Evolutionary conservation across 1,284 basidiomycete genomes (phyloP), one percentile per base, ranked within the genome.

Genomic region (Fomitiporia mediterranea): DNA sequence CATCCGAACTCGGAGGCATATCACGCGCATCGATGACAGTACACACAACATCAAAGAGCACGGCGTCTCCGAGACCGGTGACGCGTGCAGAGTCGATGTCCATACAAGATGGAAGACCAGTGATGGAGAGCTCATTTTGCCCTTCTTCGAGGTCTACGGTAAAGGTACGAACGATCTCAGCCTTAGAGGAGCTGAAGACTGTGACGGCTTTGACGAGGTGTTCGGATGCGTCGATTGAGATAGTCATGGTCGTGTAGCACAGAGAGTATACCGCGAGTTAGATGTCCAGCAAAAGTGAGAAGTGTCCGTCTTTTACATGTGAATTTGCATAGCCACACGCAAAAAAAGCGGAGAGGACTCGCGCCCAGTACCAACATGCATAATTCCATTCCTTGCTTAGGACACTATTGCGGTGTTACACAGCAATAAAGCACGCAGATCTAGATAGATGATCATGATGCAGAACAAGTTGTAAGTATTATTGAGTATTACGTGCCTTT

Each of bases 31-130:
- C 57, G 30, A 58, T 67, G 34, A 73, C 61, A 23, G 69, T 73
- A 63, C 73, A 79, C 7, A 76, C 72, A 19, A 81, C 74, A 64
- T 80, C 79, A 55, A 74, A 73, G 8, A 83, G 68, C 53, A 75
- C 74, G 4, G 74, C 74, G 30, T 72, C 66, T 21, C 70, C 72
- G 17, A 80, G 66, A 5, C 75, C 77, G 46, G 75, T 74, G 15
- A 82, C 72, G 30, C 80, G 71, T 32, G 76, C 70, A 19, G 78
- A 78, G 11, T 79, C 69, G 0, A 71, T 71, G 58, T 80, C 77
- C 51, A 81, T 74, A 32, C 66, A 69, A 60, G 72, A 73, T 5
- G 80, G 70, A 9, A 83, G 70, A 39, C 71, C 70, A 25, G 61
- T 68, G 40, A 82, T 77, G 51, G 73, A 68, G 48, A 82, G 62